phyloP scores from a whole-genome alignment of 371 early-diverging fungal species.

The Mucor circinelloides region DNA sequence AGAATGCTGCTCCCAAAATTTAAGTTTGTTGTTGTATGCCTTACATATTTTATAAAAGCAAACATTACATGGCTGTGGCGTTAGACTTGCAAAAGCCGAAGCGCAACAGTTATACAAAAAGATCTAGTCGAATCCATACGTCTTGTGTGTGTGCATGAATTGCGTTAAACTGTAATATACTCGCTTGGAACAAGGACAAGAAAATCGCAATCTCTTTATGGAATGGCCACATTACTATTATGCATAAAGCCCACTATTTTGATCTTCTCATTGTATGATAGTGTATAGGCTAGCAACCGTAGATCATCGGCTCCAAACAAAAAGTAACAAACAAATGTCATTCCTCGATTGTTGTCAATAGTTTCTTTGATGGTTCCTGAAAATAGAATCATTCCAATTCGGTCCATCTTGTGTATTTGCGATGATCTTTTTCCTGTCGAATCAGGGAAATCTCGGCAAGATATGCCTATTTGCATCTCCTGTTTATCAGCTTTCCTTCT shows the following conservation, averaged over 20 bases:
- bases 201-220: not conserved
- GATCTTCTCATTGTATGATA: not conserved
- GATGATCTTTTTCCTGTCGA: not conserved
- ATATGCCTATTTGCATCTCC: not conserved
- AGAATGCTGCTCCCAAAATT: not conserved
- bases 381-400: not conserved
- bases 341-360: conserved; percentile 1
- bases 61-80: not conserved
- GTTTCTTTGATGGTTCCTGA: not conserved
- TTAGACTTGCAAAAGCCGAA: not conserved
- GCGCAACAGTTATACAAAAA: not conserved
- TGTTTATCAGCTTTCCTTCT: not conserved
- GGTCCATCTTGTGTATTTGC: not conserved
- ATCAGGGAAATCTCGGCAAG: not conserved
- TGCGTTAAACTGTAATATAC: not conserved
- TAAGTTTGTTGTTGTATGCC: not conserved
- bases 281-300: not conserved
- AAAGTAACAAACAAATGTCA: not conserved
- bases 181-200: not conserved
- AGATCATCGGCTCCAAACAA: not conserved
- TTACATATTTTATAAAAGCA: conserved; percentile 1
- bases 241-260: not conserved
- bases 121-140: not conserved
- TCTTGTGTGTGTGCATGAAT: not conserved
- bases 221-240: conserved; percentile 2